Evolutionary conservation across 106 monocot species (phyloP).

Genomic region (Dendrobium officinale): DNA sequence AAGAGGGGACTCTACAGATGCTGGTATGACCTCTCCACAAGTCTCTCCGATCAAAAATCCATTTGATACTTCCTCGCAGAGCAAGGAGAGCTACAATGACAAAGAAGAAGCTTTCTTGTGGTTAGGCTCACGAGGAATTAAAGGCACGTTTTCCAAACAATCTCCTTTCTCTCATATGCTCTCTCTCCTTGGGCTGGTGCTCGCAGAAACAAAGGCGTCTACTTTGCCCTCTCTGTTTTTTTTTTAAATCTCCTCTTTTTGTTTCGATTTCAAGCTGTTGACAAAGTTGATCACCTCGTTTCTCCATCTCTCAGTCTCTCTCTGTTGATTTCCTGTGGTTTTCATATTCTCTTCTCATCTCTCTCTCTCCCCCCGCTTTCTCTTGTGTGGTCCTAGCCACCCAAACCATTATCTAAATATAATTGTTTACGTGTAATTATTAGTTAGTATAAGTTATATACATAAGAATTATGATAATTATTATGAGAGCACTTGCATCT

Average conservation of each 20-base stretch:
- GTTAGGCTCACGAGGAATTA: constrained; percentile 50
- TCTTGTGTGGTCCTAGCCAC: neutral
- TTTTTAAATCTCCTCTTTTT: neutral
- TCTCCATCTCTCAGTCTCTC: too few species aligned
- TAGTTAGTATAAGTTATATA: neutral
- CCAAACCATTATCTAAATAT: neutral
- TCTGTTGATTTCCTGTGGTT: too few species aligned
- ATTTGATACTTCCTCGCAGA: constrained; percentile 9
- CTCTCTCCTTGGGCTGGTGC: neutral
- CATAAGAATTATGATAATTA: neutral
- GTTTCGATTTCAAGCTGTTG: too few species aligned
- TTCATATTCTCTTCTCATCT: neutral
- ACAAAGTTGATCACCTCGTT: too few species aligned
- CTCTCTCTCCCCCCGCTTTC: neutral
- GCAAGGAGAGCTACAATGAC: constrained; percentile 13
- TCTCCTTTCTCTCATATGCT: neutral
- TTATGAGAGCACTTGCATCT: neutral
- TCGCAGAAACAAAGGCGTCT: neutral
- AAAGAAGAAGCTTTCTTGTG: constrained; percentile 38
- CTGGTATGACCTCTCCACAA: constrained; percentile 8
- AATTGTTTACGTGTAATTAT: neutral
- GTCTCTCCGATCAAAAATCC: constrained; percentile 15
- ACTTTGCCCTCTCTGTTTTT: neutral
- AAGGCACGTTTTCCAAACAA: constrained; percentile 27
- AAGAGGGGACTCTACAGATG: constrained; percentile 26